phyloP scores from a whole-genome alignment of 2,329 filamentous ascomycete genomes.

The Sarocladium brachiariae region DNA sequence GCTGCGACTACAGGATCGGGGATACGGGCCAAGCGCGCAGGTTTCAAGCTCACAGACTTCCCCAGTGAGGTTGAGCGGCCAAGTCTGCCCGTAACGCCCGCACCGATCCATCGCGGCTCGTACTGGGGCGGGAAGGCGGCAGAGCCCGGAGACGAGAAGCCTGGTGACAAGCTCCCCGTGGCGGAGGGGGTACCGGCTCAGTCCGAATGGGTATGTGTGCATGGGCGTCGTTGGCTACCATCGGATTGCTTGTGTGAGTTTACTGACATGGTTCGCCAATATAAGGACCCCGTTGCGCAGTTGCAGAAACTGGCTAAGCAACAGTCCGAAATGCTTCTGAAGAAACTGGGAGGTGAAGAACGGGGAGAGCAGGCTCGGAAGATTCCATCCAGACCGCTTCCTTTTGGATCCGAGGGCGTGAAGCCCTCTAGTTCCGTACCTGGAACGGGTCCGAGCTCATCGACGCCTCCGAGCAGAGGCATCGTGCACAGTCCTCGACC shows the following conservation, averaged over 20 bases:
- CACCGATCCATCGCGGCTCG: conserved; percentile 62
- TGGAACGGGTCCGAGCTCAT: not conserved
- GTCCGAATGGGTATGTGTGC: conserved; percentile 87
- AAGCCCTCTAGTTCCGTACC: conserved; percentile 14
- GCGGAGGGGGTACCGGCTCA: conserved; percentile 82
- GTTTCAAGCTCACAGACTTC: conserved; percentile 77
- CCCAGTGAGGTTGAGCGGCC: conserved; percentile 75
- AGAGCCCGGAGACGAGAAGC: conserved; percentile 40
- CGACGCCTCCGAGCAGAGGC: conserved; percentile 1
- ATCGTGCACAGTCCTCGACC: conserved; percentile 34
- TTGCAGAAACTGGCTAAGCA: conserved; percentile 63
- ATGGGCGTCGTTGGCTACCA: conserved; percentile 41
- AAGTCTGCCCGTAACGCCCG: conserved; percentile 84
- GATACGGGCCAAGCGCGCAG: conserved; percentile 18
- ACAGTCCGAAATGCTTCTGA: conserved; percentile 56
- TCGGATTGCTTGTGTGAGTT: conserved; percentile 49
- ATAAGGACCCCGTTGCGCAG: conserved; percentile 63
- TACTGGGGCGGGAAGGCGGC: conserved; percentile 53
- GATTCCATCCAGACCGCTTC: conserved; percentile 42
- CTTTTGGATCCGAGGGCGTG: conserved; percentile 44
- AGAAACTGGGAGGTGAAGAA: conserved; percentile 36
- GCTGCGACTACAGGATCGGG: conserved; percentile 21
- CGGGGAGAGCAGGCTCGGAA: conserved; percentile 26
- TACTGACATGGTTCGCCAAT: conserved; percentile 42
- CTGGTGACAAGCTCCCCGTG: conserved; percentile 56